These are phyloP conservation scores for Bipolaris gigantea DNA, from an alignment of 2,329 filamentous ascomycete genomes.

Conservation along the genomic window DNA sequence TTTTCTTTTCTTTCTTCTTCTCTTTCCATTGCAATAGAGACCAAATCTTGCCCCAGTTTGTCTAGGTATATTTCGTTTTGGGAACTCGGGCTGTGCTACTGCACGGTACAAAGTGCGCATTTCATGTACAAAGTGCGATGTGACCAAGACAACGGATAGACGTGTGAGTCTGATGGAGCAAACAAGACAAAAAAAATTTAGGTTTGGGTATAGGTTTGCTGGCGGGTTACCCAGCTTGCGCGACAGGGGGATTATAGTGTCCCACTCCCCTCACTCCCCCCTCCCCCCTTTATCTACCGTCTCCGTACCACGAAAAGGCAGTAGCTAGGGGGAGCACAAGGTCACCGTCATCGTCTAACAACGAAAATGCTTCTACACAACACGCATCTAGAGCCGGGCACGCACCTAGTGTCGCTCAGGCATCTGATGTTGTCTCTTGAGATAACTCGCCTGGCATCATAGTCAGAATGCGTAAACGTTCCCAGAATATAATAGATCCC, in stretches of 20 bases:
- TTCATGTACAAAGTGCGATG: too few relatives aligned
- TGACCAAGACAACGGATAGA: too few relatives aligned
- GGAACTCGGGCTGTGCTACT: not conserved
- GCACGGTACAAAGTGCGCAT: not conserved
- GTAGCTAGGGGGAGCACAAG: not conserved
- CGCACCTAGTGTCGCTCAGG: conserved; percentile 32
- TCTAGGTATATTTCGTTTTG: not conserved
- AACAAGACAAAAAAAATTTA: too few relatives aligned
- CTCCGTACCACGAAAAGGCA: not conserved
- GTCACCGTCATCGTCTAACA: not conserved
- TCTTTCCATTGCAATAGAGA: too few relatives aligned
- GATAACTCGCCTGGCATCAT: conserved; percentile 29
- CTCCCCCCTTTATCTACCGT: too few relatives aligned
- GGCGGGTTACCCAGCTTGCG: too few relatives aligned
- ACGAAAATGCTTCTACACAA: not conserved
- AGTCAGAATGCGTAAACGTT: not conserved
- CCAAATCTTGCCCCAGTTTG: too few relatives aligned
- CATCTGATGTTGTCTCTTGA: conserved; percentile 45
- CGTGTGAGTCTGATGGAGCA: too few relatives aligned
- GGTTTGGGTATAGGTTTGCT: too few relatives aligned
- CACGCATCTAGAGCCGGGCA: conserved; percentile 17
- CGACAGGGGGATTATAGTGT: too few relatives aligned
- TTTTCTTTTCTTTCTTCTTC: too few relatives aligned
- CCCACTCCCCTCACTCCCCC: too few relatives aligned
- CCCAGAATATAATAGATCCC: not conserved